Evolutionary conservation across 1,139 yeast species (phyloP), one percentile per base, ranked within the genome.

Genomic region (Protomyces lactucae-debilis): DNA sequence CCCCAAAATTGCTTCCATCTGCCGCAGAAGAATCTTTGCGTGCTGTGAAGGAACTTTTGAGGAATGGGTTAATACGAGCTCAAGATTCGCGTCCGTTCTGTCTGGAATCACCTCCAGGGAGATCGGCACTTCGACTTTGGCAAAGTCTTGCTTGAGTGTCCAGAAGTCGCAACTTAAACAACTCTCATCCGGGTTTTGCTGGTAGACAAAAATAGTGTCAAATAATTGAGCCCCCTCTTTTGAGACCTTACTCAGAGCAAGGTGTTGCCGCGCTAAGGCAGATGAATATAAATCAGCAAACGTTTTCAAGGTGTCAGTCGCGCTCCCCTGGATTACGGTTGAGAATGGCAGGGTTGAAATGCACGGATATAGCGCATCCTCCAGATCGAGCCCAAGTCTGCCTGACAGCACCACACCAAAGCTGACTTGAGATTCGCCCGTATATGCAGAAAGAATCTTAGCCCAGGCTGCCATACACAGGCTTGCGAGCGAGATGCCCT

Each of bases 401-500:
- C 72, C 72, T 6, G 71, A 68, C 2, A 69, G 60, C 1, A 70
- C 69, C 10, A 54, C 39, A 4, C 72, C 72, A 55, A 69, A 65
- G 1, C 60, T 21, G 16, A 68, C 64, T 16, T 55, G 63, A 12
- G 52, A 25, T 52, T 70, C 72, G 2, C 70, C 71, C 23, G 65
- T 54, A 51, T 69, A 70, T 8, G 61, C 43, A 16, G 67, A 57
- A n/a, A 61, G 39, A 6, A 69, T 53, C 59, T 70, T 67, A 6
- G 70, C 61, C 71, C 71, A 69, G 6, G 69, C 69, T 8, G 69
- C 61, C 28, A 59, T 43, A 16, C 65, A 67, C 3, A 61, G 52
- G 12, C 67, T 25, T 43, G 67, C 68, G 12, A 67, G 35, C 2
- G 68, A 63, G 8, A 61, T 43, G 21, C 66, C 55, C 23, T 40